phyloP scores from a whole-genome alignment of 805 yeast genomes.

The Sungouiozyma ichnusensis region DNA sequence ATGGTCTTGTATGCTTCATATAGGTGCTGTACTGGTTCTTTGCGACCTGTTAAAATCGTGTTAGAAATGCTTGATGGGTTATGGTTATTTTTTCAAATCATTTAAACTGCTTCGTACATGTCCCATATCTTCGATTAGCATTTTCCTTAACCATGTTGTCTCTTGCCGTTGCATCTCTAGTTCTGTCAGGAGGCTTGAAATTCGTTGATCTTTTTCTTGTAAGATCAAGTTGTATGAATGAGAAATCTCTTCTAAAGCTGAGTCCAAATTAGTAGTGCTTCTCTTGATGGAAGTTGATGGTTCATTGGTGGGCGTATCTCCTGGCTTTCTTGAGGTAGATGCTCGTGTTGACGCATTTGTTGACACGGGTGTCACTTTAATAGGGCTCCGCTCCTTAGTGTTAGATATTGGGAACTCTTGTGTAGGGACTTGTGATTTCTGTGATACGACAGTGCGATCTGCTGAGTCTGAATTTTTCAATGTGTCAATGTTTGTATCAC shows the following conservation, averaged over 20 bases:
- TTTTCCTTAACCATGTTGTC: constrained; percentile 14
- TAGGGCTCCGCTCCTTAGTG: no score
- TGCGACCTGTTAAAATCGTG: not conserved
- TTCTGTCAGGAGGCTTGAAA: constrained; percentile 12
- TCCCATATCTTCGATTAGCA: constrained; percentile 20
- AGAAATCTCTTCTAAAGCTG: constrained; percentile 4
- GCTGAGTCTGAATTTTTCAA: no score
- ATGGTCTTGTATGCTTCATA: no score
- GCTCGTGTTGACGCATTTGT: no score
- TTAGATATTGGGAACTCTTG: no score
- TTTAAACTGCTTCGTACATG: constrained; percentile 12
- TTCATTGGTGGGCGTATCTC: not conserved
- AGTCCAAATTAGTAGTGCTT: not conserved
- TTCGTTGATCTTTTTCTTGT: constrained; percentile 15
- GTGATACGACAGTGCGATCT: no score
- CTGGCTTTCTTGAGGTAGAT: not conserved
- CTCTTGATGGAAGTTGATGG: not conserved
- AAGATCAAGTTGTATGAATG: constrained; percentile 9
- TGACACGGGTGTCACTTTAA: no score
- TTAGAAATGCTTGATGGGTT: not conserved
- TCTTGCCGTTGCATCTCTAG: constrained; percentile 17
- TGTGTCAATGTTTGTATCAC: no score
- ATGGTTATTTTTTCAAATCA: constrained; percentile 17
- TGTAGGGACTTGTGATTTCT: no score
- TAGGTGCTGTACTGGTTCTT: no score